A percentile compares a stretch with the other conserved stretches of the same genome.
phyloP scores from a whole-genome alignment of 257 asterid genomes.

The Marsdenia floribunda region DNA sequence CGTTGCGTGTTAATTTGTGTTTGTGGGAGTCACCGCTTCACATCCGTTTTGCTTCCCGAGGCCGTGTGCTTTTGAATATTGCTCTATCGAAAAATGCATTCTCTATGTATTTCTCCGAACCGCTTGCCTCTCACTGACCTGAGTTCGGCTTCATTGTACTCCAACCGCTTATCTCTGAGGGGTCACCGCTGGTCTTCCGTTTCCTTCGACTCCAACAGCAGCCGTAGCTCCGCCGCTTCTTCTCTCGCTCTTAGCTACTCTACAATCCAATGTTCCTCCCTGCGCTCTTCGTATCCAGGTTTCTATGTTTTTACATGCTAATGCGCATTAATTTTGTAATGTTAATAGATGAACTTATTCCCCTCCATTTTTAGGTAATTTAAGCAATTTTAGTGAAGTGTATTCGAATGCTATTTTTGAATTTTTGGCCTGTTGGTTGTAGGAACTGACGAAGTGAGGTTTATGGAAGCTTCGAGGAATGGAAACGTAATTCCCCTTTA shows the following conservation, averaged over 20 bases:
- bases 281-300: conserved; percentile 41
- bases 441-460: conserved; percentile 57
- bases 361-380: background rate
- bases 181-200: conserved; percentile 13
- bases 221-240: conserved; percentile 19
- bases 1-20: too few species aligned
- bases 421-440: background rate
- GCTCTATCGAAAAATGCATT: conserved; percentile 39
- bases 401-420: background rate
- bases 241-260: conserved; percentile 23
- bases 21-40: too few species aligned
- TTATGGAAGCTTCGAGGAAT: conserved; percentile 50
- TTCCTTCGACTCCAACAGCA: conserved; percentile 20
- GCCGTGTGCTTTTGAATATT: background rate
- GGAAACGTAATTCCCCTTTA: conserved; percentile 73
- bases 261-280: conserved; percentile 35
- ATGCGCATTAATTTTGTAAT: background rate
- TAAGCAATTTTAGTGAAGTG: background rate
- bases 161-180: conserved; percentile 16
- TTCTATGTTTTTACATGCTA: conserved; percentile 5
- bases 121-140: conserved; percentile 24
- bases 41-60: background rate
- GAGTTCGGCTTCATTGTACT: conserved; percentile 1
- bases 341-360: background rate
- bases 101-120: conserved; percentile 21